Conservation (phyloP, 2,329 filamentous ascomycete genomes). For the Hymenotorrendiella dingleyae region DNA sequence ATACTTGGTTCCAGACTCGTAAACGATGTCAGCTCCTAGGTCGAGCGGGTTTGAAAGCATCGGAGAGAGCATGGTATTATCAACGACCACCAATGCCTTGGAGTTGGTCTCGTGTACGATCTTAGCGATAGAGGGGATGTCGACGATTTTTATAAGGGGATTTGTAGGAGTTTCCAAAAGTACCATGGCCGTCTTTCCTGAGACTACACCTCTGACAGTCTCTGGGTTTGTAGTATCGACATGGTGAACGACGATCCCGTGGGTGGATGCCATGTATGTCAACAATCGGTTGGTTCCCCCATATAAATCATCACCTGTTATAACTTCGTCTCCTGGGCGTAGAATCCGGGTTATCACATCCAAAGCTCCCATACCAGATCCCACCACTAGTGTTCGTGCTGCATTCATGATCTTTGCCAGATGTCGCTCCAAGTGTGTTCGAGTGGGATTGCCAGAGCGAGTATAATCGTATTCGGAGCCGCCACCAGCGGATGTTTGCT, state of each 20-base stretch:
- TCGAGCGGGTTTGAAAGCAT: constrained; percentile 92
- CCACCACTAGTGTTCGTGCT: constrained; percentile 81
- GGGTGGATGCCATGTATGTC: constrained; percentile 83
- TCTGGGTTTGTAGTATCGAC: constrained; percentile 85
- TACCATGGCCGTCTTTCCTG: constrained; percentile 85
- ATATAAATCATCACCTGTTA: constrained; percentile 95
- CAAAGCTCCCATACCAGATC: constrained; percentile 93
- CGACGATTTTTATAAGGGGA: constrained; percentile 95
- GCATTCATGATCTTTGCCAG: constrained; percentile 99
- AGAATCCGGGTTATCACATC: constrained; percentile 93
- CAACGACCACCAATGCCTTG: constrained; percentile 78
- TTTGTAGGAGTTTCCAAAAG: constrained; percentile 95
- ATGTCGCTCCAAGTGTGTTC: constrained; percentile 92
- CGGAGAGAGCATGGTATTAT: constrained; percentile 98
- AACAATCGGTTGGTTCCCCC: constrained; percentile 91
- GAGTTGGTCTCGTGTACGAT: constrained; percentile 72
- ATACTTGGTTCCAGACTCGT: constrained; percentile 97
- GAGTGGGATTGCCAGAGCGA: constrained; percentile 91
- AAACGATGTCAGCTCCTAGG: constrained; percentile 90
- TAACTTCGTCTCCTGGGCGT: constrained; percentile 89
- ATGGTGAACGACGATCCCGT: constrained; percentile 90
- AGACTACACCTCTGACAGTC: constrained; percentile 62
- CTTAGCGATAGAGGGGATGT: constrained; percentile 74
- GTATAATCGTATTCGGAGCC: constrained; percentile 96
- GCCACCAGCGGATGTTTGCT: constrained; percentile 74